Base-by-base conservation (phyloP, 1,284 basidiomycete species). In the Papiliotrema nemorosa region DNA sequence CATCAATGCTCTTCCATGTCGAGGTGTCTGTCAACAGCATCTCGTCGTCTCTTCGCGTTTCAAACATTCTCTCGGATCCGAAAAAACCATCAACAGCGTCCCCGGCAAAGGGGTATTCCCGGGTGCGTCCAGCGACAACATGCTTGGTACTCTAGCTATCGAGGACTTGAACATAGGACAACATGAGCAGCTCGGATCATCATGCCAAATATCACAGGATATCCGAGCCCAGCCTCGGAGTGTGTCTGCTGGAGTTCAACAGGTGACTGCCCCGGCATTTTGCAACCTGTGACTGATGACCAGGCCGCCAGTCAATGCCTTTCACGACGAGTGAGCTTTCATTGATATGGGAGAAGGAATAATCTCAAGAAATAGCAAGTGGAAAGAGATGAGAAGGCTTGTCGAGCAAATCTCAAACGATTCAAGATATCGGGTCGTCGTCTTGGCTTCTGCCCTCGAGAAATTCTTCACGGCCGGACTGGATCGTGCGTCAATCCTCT, bases 391-490 rank as follows among this genome's bases (percentile, higher is more conserved):
- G 27, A 81, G 81, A 2, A 65, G 74, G 2, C 77, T 83, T 0
- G 84, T 91, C 56, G 80, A 85, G 46, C 71, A 72, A 1, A 77
- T 89, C 25, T 76, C 77, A 1, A 63, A 70, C 12, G 81, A 84
- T 36, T 76, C 79, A 0, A 79, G 83, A 27, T 80, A 88, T 2
- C 81, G 86, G 26, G 85, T 77, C 1, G 79, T 88, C 14, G 86
- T 92, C 0, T 73, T 92, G 1, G 81, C 84, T 0, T 90, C 88
- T 1, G 77, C 77, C 0, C 62, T 85, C 0, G 81, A 84, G 0
- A 88, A 85, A 66, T 69, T 83, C 13, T 92, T 89, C 69, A 87
- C 85, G 2, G 88, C 87, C 1, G 90, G 89, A 0, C 73, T 93
- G 2, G 89, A 92, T 67, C 69, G 86, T 89, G 58, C 59, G 86